A percentile compares a stretch with the other conserved stretches of the same genome.
These are phyloP conservation scores for Spizellomyces punctatus DNA, from an alignment of 192 early-diverging fungal genomes.

Conservation along the genomic window DNA sequence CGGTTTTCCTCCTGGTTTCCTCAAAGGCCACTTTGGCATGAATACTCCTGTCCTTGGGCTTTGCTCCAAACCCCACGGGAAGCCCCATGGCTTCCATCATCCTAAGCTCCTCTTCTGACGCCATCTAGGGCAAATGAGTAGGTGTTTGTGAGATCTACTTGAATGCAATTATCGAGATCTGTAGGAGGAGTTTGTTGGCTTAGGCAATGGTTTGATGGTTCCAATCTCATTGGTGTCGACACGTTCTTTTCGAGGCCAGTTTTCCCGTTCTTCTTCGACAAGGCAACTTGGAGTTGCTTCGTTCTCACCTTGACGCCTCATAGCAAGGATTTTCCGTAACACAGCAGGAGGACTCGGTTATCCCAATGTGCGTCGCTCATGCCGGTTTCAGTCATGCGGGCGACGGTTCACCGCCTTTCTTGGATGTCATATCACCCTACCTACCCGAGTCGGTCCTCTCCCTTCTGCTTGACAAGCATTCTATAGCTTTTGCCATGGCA, in stretches of 20 bases:
- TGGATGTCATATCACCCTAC: conserved; percentile 13
- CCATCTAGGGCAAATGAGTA: not conserved
- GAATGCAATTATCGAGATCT: too few species aligned
- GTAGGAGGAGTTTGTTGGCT: too few species aligned
- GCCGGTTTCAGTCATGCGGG: too few species aligned
- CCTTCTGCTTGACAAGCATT: conserved; percentile 33
- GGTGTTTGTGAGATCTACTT: too few species aligned
- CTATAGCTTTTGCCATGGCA: conserved; percentile 46
- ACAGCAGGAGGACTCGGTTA: too few species aligned
- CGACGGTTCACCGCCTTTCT: not conserved
- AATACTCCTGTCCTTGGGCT: not conserved
- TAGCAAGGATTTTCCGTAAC: too few species aligned
- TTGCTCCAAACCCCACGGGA: conserved; percentile 36
- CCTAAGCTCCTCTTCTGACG: conserved; percentile 28
- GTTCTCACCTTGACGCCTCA: too few species aligned
- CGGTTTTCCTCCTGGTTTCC: conserved; percentile 12
- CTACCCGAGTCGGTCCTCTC: conserved; percentile 8
- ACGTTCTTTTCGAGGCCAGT: too few species aligned
- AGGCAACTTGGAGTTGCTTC: not conserved
- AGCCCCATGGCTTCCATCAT: conserved; percentile 44
- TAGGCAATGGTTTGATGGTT: too few species aligned
- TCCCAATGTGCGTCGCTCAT: too few species aligned
- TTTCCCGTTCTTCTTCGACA: not conserved
- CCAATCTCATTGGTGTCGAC: too few species aligned
- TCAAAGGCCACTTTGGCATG: conserved; percentile 19